These are phyloP conservation scores for Ganoderma sinense DNA, from an alignment of 1,284 basidiomycete species.

Conservation along the genomic window DNA sequence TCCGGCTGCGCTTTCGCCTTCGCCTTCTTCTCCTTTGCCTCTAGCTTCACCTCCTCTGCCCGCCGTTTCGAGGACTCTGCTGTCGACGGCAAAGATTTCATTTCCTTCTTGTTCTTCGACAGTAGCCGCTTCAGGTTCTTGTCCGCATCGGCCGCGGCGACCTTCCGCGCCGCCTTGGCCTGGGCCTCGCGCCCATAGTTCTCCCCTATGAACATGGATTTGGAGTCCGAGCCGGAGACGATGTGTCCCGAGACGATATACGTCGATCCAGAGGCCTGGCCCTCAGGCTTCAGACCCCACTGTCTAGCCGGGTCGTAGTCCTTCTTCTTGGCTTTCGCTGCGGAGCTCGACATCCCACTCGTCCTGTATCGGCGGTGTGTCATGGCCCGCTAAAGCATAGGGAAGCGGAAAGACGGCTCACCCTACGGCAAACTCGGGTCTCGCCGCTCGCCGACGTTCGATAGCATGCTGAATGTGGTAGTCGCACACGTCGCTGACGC, in stretches of 20 bases:
- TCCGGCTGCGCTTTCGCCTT: slow-evolving; percentile 26
- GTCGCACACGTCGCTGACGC: slow-evolving; percentile 85
- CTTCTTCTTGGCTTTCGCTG: slow-evolving; percentile 50
- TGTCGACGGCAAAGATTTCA: slow-evolving; percentile 64
- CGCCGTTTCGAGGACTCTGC: slow-evolving; percentile 49
- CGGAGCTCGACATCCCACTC: slow-evolving; percentile 65
- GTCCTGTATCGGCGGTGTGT: slow-evolving; percentile 53
- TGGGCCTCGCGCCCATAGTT: slow-evolving; percentile 78
- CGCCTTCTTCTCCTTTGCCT: slow-evolving; percentile 40
- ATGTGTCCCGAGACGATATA: slow-evolving; percentile 84
- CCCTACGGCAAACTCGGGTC: slow-evolving; percentile 88
- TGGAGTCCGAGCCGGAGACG: slow-evolving; percentile 57
- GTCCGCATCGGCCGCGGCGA: slow-evolving; percentile 68
- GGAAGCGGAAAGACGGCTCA: slow-evolving; percentile 43
- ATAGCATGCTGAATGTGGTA: slow-evolving; percentile 88
- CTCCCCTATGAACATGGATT: slow-evolving; percentile 64
- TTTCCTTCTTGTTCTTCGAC: slow-evolving; percentile 68
- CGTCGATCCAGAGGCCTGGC: slow-evolving; percentile 60
- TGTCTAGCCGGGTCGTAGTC: slow-evolving; percentile 72
- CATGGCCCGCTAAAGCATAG: slow-evolving; percentile 11
- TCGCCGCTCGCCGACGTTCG: slow-evolving; percentile 70
- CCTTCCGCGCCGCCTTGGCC: slow-evolving; percentile 69
- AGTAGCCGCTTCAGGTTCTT: slow-evolving; percentile 64
- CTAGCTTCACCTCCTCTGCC: slow-evolving; percentile 30
- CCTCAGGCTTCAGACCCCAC: slow-evolving; percentile 75